Percentiles rank a stretch among this genome's conserved stretches.
Conservation (phyloP, 331 rosid species). For the Phaseolus coccineus region DNA sequence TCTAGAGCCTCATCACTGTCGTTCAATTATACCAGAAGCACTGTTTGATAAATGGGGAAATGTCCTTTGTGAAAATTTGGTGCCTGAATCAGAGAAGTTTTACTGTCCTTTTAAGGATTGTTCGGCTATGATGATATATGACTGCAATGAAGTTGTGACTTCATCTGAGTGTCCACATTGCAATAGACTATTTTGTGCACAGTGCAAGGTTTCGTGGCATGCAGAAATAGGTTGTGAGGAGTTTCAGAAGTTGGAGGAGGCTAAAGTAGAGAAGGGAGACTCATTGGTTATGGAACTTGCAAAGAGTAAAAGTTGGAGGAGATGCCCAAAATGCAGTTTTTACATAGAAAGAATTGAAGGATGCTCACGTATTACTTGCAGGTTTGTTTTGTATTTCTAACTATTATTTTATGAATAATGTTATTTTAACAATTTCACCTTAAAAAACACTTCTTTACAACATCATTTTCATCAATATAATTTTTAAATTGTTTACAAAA, state of each 20-base stretch:
- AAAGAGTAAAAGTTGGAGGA: slow-evolving; percentile 39
- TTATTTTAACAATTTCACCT: too few relatives aligned
- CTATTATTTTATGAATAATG: not conserved
- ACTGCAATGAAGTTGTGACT: slow-evolving; percentile 53
- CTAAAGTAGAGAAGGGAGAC: slow-evolving; percentile 53
- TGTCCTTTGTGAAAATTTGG: slow-evolving; percentile 53
- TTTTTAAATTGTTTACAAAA: too few relatives aligned
- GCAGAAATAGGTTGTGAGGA: slow-evolving; percentile 48
- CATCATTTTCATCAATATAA: too few relatives aligned
- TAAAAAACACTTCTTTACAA: too few relatives aligned
- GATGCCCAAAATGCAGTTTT: slow-evolving; percentile 43
- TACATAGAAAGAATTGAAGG: slow-evolving; percentile 48
- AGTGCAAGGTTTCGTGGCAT: slow-evolving; percentile 71
- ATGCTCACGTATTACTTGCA: slow-evolving; percentile 56
- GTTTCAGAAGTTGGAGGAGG: slow-evolving; percentile 44
- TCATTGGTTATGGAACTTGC: slow-evolving; percentile 51
- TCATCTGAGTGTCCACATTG: slow-evolving; percentile 64
- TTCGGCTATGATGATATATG: slow-evolving; percentile 58
- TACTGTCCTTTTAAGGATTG: slow-evolving; percentile 73
- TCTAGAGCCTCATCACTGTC: slow-evolving; percentile 55
- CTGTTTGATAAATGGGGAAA: slow-evolving; percentile 69
- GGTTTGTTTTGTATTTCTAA: slow-evolving; percentile 35
- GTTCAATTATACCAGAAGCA: slow-evolving; percentile 47
- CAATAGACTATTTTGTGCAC: slow-evolving; percentile 68
- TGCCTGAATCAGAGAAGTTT: slow-evolving; percentile 49